Conservation (phyloP, 73 alveolate species). For the Tetrahymena thermophila region DNA sequence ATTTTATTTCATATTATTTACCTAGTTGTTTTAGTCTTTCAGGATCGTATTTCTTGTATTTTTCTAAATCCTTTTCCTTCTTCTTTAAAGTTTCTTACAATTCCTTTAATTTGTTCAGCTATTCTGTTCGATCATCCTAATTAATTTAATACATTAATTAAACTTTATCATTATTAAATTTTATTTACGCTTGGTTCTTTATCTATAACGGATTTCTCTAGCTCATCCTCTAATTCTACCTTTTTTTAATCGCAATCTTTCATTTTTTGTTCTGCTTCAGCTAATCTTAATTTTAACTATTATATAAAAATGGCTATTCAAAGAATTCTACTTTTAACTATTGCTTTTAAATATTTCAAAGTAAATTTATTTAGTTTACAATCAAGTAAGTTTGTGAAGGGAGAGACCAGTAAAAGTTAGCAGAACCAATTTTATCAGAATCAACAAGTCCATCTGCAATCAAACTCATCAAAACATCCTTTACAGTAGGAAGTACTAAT, state of each 20-base stretch:
- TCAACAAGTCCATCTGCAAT: slow-evolving; percentile 37
- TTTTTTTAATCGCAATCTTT: neutral
- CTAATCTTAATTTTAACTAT: neutral
- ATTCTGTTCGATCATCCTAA: neutral
- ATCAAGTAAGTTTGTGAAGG: slow-evolving; percentile 23
- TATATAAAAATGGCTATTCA: neutral
- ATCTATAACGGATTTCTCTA: neutral
- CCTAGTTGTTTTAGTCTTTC: neutral
- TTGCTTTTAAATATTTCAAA: neutral
- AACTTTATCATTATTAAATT: neutral
- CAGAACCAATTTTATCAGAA: slow-evolving; percentile 27
- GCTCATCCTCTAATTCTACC: neutral
- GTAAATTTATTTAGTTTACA: slow-evolving; percentile 5
- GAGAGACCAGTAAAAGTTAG: slow-evolving; percentile 42
- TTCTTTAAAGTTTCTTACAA: neutral
- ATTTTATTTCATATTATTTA: neutral
- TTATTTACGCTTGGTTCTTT: neutral
- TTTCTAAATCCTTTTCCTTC: neutral
- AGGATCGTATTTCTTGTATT: neutral
- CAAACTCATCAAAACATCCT: slow-evolving; percentile 30
- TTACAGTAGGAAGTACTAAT: slow-evolving; percentile 2
- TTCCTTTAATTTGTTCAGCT: neutral
- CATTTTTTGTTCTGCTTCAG: neutral
- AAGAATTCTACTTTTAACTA: neutral
- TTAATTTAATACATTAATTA: neutral